phyloP scores from a whole-genome alignment of 2,329 filamentous ascomycete genomes.

The Aspergillus alliaceus region DNA sequence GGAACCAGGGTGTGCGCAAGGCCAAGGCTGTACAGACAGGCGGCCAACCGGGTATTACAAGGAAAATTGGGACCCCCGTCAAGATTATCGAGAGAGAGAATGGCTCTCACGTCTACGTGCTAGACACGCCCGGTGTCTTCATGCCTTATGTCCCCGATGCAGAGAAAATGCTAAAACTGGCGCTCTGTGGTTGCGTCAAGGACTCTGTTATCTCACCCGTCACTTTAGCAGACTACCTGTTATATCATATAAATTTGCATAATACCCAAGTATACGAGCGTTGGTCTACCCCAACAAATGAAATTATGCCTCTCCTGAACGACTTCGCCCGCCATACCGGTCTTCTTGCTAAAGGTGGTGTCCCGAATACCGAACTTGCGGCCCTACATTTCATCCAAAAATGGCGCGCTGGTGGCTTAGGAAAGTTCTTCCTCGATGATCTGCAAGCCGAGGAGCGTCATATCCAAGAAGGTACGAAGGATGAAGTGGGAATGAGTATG shows the following conservation, averaged over 20 bases:
- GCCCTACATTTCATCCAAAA: conserved; percentile 78
- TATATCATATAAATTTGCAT: conserved; percentile 76
- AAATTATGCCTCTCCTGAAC: conserved; percentile 70
- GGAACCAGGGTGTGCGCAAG: conserved; percentile 63
- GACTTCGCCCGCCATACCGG: conserved; percentile 73
- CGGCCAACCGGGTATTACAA: conserved; percentile 82
- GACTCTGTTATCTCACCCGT: conserved; percentile 77
- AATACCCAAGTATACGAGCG: conserved; percentile 63
- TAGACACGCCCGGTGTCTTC: conserved; percentile 95
- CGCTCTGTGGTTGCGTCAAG: conserved; percentile 86
- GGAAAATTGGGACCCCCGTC: conserved; percentile 79
- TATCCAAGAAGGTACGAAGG: conserved; percentile 32
- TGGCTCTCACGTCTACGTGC: conserved; percentile 70
- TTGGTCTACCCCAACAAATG: conserved; percentile 75
- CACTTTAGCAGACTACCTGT: conserved; percentile 83
- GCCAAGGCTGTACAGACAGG: conserved; percentile 80
- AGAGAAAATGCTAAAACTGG: conserved; percentile 92
- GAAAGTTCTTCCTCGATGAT: conserved; percentile 76
- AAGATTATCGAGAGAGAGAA: conserved; percentile 67
- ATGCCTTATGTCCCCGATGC: conserved; percentile 84
- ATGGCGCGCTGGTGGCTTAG: conserved; percentile 77
- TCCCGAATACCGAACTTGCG: conserved; percentile 68
- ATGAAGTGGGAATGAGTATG: conserved; percentile 40
- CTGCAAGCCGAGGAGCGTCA: conserved; percentile 63
- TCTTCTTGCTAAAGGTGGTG: conserved; percentile 70